Conservation (phyloP, 2,329 filamentous ascomycete species). For the Tolypocladium ovalisporum region DNA sequence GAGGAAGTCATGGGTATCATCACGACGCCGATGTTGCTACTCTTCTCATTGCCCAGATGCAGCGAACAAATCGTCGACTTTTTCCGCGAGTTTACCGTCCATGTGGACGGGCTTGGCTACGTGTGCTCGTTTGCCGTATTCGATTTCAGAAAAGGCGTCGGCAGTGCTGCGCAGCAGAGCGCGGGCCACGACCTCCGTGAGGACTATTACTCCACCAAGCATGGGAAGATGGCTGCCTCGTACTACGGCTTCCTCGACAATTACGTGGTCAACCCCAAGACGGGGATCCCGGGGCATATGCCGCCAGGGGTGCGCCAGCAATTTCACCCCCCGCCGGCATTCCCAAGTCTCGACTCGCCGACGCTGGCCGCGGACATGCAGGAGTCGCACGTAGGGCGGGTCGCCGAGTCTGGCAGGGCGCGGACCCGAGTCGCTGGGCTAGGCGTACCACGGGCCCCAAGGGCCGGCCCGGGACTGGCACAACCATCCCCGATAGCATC, state of each 20-base stretch:
- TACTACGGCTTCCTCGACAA: constrained; percentile 93
- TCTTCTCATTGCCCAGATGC: constrained; percentile 75
- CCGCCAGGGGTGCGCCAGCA: constrained; percentile 39
- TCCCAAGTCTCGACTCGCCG: constrained; percentile 60
- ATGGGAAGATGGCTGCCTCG: constrained; percentile 96
- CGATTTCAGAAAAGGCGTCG: constrained; percentile 77
- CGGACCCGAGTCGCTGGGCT: constrained; percentile 27
- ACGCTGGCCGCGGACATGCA: constrained; percentile 46
- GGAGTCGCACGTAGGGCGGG: constrained; percentile 29
- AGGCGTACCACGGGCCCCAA: constrained; percentile 4
- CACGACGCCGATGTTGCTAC: constrained; percentile 80
- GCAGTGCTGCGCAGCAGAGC: constrained; percentile 26
- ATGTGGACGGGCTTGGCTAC: constrained; percentile 91
- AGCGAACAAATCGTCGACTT: constrained; percentile 94
- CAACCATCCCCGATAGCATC: constrained; percentile 59
- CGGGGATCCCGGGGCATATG: constrained; percentile 50
- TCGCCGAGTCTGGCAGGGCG: constrained; percentile 31
- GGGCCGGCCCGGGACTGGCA: constrained; percentile 28
- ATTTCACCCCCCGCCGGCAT: constrained; percentile 66
- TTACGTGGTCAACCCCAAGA: constrained; percentile 67
- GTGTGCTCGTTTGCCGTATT: constrained; percentile 97
- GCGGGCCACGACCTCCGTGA: constrained; percentile 58
- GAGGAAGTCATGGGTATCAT: constrained; percentile 90
- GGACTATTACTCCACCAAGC: constrained; percentile 90
- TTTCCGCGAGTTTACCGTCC: constrained; percentile 93